Conservation (phyloP, 768 basidiomycete species). For the Tubosaeta sp. region DNA sequence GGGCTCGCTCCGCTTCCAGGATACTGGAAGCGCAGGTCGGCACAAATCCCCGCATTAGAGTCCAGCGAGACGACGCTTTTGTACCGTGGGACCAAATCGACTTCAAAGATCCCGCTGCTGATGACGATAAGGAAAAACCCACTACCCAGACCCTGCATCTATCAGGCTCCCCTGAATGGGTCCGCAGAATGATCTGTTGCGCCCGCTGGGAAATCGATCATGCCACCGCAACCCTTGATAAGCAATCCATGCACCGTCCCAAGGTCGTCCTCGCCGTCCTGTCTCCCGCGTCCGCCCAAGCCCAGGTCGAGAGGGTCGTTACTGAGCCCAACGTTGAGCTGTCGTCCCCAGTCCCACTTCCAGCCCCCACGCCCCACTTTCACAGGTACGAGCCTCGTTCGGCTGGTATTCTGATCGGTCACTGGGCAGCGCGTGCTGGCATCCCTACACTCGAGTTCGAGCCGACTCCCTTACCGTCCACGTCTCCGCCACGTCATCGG, state of each 20-base stretch:
- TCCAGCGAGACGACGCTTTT: constrained; percentile 80
- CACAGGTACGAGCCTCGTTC: constrained; percentile 65
- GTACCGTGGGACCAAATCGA: constrained; percentile 74
- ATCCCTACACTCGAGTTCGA: constrained; percentile 52
- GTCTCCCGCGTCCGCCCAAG: constrained; percentile 28
- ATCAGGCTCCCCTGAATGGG: constrained; percentile 70
- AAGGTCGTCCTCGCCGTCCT: constrained; percentile 64
- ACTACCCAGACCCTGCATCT: constrained; percentile 22
- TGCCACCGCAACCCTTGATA: constrained; percentile 32
- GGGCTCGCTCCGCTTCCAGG: constrained; percentile 83
- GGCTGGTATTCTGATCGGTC: constrained; percentile 54
- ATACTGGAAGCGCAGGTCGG: constrained; percentile 87
- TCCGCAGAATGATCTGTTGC: constrained; percentile 79
- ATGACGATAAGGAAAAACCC: constrained; percentile 24
- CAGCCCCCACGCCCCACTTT: constrained; percentile 49
- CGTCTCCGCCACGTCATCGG: constrained; percentile 18
- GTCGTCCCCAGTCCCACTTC: constrained; percentile 59
- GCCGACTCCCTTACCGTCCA: constrained; percentile 26
- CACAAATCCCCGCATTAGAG: constrained; percentile 72
- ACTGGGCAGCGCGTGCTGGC: constrained; percentile 66
- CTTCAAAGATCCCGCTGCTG: constrained; percentile 38
- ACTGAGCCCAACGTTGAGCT: constrained; percentile 22
- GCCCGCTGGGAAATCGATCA: constrained; percentile 71
- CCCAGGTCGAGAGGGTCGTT: constrained; percentile 22
- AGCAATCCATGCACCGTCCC: constrained; percentile 22